A percentile compares a stretch with the other conserved stretches of the same genome.
Conservation (phyloP, 345 rosid genomes). For the Triadica sebifera region DNA sequence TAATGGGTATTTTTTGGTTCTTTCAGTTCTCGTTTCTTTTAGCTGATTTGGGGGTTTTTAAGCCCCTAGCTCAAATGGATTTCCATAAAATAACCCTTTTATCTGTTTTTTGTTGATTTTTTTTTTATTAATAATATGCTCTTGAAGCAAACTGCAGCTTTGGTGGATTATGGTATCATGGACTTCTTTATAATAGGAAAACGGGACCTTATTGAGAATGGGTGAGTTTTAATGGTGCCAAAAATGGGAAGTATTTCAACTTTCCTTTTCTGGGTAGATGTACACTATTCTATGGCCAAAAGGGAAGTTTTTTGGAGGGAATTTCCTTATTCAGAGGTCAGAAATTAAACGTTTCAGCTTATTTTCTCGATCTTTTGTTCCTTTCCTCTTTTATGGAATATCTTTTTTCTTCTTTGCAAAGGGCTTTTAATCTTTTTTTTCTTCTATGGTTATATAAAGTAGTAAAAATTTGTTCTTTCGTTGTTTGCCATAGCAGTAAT, state of each 20-base stretch:
- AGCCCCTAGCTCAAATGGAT: neutral
- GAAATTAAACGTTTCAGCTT: constrained; percentile 13
- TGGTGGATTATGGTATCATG: too few species aligned
- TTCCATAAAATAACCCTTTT: constrained; percentile 15
- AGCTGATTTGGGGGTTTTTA: constrained; percentile 1
- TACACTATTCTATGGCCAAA: constrained; percentile 9
- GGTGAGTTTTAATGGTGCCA: neutral
- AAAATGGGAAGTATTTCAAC: constrained; percentile 14
- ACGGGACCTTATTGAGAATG: neutral
- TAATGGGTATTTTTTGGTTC: neutral
- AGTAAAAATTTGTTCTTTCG: neutral
- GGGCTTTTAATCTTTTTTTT: constrained; percentile 9
- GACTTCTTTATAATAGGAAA: neutral
- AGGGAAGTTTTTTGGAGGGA: constrained; percentile 1
- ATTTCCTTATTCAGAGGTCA: constrained; percentile 26
- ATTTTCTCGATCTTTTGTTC: constrained; percentile 21
- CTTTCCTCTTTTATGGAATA: constrained; percentile 1
- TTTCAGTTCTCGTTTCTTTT: neutral
- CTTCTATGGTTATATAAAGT: neutral
- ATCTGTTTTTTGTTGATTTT: too few species aligned
- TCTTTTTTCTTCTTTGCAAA: too few species aligned
- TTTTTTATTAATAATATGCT: neutral
- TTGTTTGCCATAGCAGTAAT: constrained; percentile 10
- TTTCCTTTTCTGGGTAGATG: constrained; percentile 28
- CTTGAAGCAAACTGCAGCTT: too few species aligned